Evolutionary conservation across 164 flowering plant genomes (phyloP), one percentile per base, ranked within the genome.

Genomic region (Pachysandra terminalis): DNA sequence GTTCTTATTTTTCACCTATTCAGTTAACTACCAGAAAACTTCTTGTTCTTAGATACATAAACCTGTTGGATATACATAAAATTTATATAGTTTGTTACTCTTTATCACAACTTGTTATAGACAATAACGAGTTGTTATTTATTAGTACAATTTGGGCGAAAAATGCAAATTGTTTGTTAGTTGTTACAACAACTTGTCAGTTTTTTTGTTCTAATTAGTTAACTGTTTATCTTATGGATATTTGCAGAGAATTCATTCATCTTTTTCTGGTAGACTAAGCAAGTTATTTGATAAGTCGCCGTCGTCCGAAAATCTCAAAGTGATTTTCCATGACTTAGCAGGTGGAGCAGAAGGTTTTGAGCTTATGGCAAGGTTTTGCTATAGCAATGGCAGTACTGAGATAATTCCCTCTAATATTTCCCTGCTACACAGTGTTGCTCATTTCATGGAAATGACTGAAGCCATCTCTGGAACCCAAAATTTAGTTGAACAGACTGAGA

Each of bases 321-420:
- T 86, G 40, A 77, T 78, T 67, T 79, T 86, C 71, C 75, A 80
- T 45, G 85, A 81, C 67, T 82, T 88, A 48, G 90, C 93, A 2
- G 88, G 88, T n/a, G 93, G 90, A 9, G 71, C 90, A 49, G 75
- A 72, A 51, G 87, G 82, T 6, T 89, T 89, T 69, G 95, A 89
- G 78, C 84, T 84, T 23, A 58, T 87, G 63, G 69, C 83, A 59
- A 83, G 84, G 74, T 87, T 82, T 72, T 87, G 89, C 71, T 87
- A 86, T 79, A 79, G 71, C 75, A 74, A 77, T 68, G 87, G 87
- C 24, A 74, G 48, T 58, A 63, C 56, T 51, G 71, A 64, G 58
- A 74, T 87, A 51, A 81, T 70, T 52, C 83, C 86, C 3, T 72
- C 76, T n/a, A 82, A 87, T 45, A 26, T 81, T 13, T 68, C 75